phyloP scores from a whole-genome alignment of 192 early-diverging fungal genomes.

The Coemansia nantahalensis region DNA sequence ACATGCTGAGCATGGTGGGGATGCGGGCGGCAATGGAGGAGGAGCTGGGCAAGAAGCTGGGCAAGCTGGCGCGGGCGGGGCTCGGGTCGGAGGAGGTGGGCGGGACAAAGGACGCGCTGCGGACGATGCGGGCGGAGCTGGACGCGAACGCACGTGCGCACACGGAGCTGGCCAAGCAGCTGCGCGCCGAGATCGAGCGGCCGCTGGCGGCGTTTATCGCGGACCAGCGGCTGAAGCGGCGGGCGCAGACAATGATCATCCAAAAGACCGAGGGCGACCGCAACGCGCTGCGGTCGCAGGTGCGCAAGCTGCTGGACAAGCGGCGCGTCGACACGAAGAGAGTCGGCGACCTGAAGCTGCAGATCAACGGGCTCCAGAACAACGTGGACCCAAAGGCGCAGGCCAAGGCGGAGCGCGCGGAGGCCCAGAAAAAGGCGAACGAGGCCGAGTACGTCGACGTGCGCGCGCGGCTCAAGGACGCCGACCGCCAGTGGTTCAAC shows the following conservation, averaged over 20 bases:
- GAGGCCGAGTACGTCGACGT: slow-evolving; percentile 48
- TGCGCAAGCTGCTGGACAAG: slow-evolving; percentile 57
- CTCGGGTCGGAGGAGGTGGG: slow-evolving; percentile 71
- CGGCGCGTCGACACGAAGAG: slow-evolving; percentile 56
- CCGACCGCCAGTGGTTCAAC: slow-evolving; percentile 47
- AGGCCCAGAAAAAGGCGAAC: slow-evolving; percentile 34
- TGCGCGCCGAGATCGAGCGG: slow-evolving; percentile 59
- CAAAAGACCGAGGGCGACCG: slow-evolving; percentile 53
- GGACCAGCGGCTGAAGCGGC: slow-evolving; percentile 63
- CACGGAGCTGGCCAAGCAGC: slow-evolving; percentile 61
- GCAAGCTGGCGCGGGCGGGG: slow-evolving; percentile 58
- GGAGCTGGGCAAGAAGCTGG: slow-evolving; percentile 65
- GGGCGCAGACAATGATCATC: slow-evolving; percentile 47
- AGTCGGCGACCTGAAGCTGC: slow-evolving; percentile 48
- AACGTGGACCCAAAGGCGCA: slow-evolving; percentile 41
- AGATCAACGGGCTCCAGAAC: slow-evolving; percentile 42
- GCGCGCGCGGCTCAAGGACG: slow-evolving; percentile 31
- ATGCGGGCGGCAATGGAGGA: slow-evolving; percentile 64
- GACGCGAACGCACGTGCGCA: slow-evolving; percentile 64
- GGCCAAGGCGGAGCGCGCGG: slow-evolving; percentile 43
- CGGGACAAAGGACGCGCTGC: slow-evolving; percentile 57
- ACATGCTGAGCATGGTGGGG: slow-evolving; percentile 61
- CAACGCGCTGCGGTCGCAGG: slow-evolving; percentile 40
- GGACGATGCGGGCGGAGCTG: slow-evolving; percentile 59
- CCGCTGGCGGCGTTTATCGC: slow-evolving; percentile 61